Base-by-base conservation (phyloP, 1,139 yeast species). In the Suhomyces anneliseae region DNA sequence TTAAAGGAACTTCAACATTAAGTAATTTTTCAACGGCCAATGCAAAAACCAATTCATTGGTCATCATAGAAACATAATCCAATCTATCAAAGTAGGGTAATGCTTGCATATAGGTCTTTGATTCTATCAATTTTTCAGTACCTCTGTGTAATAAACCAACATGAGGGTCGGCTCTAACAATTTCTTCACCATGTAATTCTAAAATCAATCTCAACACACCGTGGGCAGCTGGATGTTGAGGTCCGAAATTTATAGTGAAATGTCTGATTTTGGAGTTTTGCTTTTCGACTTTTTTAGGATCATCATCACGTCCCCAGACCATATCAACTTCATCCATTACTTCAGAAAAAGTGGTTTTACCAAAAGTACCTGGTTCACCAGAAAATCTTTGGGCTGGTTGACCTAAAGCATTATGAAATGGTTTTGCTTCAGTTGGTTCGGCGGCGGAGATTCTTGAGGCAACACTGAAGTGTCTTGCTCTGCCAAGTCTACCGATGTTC, bases 221-320 rank as follows among this genome's bases (percentile, higher is more conserved):
- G 73, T 88, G 96, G 40, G 96, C 96, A 52, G 96, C 96, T 32
- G 96, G 96, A 75, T 88, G 96, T 71, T 88, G 96, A 39, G 96
- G 96, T 36, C 96, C 96, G 63, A 89, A 89, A 71, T 88, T 89
- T 65, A 89, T 83, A 44, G 96, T 88, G 72, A 88, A 88, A 66
- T 88, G 95, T 69, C 95, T 82, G 61, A 88, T 83, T 65, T 87
- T 85, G 51, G 78, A 65, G 60, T 74, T 74, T 61, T 75, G 79
- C 55, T 68, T 75, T 37, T 65, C 75, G 31, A 74, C 72, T 43
- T 70, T 65, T 50, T 65, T 68, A 38, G 79, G 79, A 53, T 71
- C 77, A 54, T 75, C 80, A 51, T 70, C 76, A 51, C 61, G 67
- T 42, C 74, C 76, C 74, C 75, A 74, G 38, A 70, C 65, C 78